These are phyloP conservation scores for Zychaea mexicana DNA, from an alignment of 371 early-diverging fungal species.

Conservation along the genomic window DNA sequence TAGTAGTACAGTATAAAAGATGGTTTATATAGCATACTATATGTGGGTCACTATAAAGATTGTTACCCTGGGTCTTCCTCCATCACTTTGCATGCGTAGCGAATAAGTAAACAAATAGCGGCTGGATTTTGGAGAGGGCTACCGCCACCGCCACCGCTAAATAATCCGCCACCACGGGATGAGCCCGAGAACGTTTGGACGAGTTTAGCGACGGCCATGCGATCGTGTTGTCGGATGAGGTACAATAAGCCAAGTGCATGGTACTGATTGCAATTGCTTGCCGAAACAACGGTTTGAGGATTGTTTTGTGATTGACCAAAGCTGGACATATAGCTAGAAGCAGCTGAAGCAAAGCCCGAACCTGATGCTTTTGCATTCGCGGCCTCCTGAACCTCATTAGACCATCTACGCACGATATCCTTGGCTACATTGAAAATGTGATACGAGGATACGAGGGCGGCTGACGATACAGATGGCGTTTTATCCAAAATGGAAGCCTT, in stretches of 20 bases:
- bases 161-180: constrained; percentile 48
- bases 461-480: constrained; percentile 86
- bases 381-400: constrained; percentile 89
- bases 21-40: neutral
- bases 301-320: constrained; percentile 45
- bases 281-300: constrained; percentile 53
- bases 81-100: constrained; percentile 94
- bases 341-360: constrained; percentile 50
- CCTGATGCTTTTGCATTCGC: constrained; percentile 73
- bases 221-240: constrained; percentile 93
- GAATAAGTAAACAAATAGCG: constrained; percentile 91
- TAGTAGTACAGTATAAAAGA: constrained; percentile 16
- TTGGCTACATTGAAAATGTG: constrained; percentile 84
- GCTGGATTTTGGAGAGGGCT: constrained; percentile 78
- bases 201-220: constrained; percentile 96
- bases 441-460: constrained; percentile 91
- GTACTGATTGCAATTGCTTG: constrained; percentile 89
- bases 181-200: constrained; percentile 85
- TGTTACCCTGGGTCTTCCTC: constrained; percentile 79
- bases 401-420: constrained; percentile 88
- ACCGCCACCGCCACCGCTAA: constrained; percentile 50
- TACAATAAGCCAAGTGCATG: constrained; percentile 96
- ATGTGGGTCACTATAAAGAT: neutral
- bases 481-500: constrained; percentile 98
- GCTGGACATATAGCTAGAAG: constrained; percentile 60